phyloP scores from a whole-genome alignment of 345 rosid genomes.

The Camelina sativa region DNA sequence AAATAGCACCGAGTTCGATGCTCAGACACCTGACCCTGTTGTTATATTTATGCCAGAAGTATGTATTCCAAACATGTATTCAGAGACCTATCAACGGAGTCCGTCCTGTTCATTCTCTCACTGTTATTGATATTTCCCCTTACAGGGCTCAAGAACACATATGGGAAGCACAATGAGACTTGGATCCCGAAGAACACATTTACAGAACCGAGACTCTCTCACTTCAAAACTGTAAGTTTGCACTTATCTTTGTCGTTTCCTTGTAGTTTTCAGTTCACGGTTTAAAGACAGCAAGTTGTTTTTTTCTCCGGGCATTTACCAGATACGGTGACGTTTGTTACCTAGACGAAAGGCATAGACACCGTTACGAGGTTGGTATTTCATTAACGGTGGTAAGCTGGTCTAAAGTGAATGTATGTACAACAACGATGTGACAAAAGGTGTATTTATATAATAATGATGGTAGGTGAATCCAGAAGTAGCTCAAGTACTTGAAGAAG shows the following conservation, averaged over 20 bases:
- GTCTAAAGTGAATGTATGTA: slow-evolving; percentile 1
- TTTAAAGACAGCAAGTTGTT: slow-evolving; percentile 7
- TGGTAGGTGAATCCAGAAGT: slow-evolving; percentile 85
- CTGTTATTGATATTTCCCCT: slow-evolving; percentile 20
- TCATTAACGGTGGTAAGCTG: not conserved
- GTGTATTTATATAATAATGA: slow-evolving; percentile 6
- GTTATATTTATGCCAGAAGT: slow-evolving; percentile 99
- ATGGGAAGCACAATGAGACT: slow-evolving; percentile 99
- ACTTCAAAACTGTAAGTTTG: slow-evolving; percentile 74
- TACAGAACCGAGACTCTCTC: slow-evolving; percentile 69
- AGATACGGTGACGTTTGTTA: slow-evolving; percentile 68
- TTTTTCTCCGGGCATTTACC: slow-evolving; percentile 32
- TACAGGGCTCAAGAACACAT: slow-evolving; percentile 93
- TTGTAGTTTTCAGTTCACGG: slow-evolving; percentile 14
- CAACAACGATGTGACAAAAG: slow-evolving; percentile 21
- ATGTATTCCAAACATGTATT: slow-evolving; percentile 31
- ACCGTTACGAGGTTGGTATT: slow-evolving; percentile 86
- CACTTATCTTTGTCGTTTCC: slow-evolving; percentile 5
- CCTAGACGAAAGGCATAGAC: slow-evolving; percentile 89
- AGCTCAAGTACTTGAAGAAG: slow-evolving; percentile 70
- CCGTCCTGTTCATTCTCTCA: slow-evolving; percentile 13
- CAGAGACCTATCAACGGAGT: slow-evolving; percentile 14
- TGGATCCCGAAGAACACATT: slow-evolving; percentile 85
- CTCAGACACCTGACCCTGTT: slow-evolving; percentile 73
- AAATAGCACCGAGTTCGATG: slow-evolving; percentile 88